Base-by-base conservation (phyloP, 345 rosid species). In the Adansonia digitata region DNA sequence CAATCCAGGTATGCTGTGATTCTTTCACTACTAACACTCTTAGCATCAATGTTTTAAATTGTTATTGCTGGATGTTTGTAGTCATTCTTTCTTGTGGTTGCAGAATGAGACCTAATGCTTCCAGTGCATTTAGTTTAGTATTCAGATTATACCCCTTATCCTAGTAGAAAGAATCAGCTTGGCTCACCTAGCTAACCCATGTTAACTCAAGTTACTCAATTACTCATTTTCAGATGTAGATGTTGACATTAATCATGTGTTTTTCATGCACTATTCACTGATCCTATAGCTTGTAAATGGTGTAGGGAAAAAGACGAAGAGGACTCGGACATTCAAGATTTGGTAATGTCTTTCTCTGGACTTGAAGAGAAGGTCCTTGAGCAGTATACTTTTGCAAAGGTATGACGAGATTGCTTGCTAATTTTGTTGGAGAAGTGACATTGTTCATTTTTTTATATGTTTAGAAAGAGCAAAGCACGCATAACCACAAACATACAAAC, bases 351-450 rank as follows among this genome's bases (percentile, higher is more conserved):
- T 78, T 92, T 87, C 80, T 75, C 90, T 51, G 94, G 92, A 46
- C 92, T 94, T 57, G 91, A 91, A 85, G 97, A 92, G 83, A 91
- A 90, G 83, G 89, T 94, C 81, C 97, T 94, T 56, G 95, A 84
- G 64, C 97, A 86, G 74, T 94, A 91, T 85, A 90, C 98, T 63
- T 88, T 88, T 84, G 97, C 98, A 13, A 94, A 94, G 97, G 98
- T 94, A 90, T 43, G 59, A 61, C 53, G n/a, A 35, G 7, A 66
- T 68, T 62, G 40, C 7, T 62, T 48, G n/a, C 40, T 43, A 39
- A n/a, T 45, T 57, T 73, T 31, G 53, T 22, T 22, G 53, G 7
- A 3, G 7, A 5, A 24, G 34, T 2, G 9, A 67, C 13, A 8
- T 68, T 46, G 35, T 68, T 68, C 9, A 45, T 68, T 15, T 48